phyloP scores from a whole-genome alignment of 2,329 filamentous ascomycete species.

The Pyrenophora teres region DNA sequence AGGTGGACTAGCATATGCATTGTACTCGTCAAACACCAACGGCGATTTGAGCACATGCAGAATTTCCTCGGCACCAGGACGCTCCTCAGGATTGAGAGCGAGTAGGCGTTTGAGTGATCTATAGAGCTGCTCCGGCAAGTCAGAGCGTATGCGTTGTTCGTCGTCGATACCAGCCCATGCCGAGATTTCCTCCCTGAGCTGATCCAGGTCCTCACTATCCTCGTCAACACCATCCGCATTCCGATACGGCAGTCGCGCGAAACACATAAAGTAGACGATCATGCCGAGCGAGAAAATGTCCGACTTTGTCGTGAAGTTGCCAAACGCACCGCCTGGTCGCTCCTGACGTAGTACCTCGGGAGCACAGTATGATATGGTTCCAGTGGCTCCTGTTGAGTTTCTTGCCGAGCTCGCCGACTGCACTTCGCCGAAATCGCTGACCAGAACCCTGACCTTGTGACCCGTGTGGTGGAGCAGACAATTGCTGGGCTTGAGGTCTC shows the following conservation, averaged over 20 bases:
- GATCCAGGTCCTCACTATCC: slow-evolving; percentile 88
- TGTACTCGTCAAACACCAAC: slow-evolving; percentile 54
- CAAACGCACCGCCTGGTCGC: slow-evolving; percentile 69
- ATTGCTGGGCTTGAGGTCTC: slow-evolving; percentile 94
- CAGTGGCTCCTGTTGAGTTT: slow-evolving; percentile 90
- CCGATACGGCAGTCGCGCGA: slow-evolving; percentile 82
- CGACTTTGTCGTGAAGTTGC: slow-evolving; percentile 95
- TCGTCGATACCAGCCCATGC: slow-evolving; percentile 87
- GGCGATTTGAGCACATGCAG: slow-evolving; percentile 75
- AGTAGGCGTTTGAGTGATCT: slow-evolving; percentile 80
- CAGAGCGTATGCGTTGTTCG: slow-evolving; percentile 72
- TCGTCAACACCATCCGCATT: slow-evolving; percentile 85
- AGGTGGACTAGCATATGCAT: slow-evolving; percentile 45
- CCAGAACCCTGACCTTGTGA: slow-evolving; percentile 75
- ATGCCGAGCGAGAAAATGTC: slow-evolving; percentile 98
- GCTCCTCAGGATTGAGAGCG: slow-evolving; percentile 72
- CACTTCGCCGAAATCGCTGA: slow-evolving; percentile 97
- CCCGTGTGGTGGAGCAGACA: slow-evolving; percentile 83
- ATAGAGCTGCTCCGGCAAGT: slow-evolving; percentile 86
- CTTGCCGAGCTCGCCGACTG: slow-evolving; percentile 80
- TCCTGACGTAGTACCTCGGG: slow-evolving; percentile 83
- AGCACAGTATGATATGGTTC: slow-evolving; percentile 96
- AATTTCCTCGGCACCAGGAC: slow-evolving; percentile 87
- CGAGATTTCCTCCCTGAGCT: slow-evolving; percentile 82
- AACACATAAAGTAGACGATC: slow-evolving; percentile 99